A percentile compares a stretch with the other conserved stretches of the same genome.
phyloP scores from a whole-genome alignment of 1,139 yeast genomes.

The Debaryomycetaceae sp. region DNA sequence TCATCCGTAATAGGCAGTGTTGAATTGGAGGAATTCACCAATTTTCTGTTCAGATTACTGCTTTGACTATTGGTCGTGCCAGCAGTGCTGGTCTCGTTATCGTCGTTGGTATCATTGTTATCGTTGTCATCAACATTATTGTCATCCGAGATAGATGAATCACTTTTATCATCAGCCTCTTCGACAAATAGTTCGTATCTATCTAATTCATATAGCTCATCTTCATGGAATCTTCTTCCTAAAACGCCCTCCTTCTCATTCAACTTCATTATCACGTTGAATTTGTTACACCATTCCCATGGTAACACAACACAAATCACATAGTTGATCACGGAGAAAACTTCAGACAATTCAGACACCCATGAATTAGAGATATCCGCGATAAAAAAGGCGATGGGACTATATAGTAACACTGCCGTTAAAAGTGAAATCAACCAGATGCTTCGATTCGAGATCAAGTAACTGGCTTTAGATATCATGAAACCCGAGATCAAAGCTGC shows the following conservation, averaged over 20 bases:
- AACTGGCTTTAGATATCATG: constrained; percentile 51
- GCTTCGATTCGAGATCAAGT: constrained; percentile 48
- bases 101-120: constrained; percentile 1
- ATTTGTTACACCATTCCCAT: constrained; percentile 86
- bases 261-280: constrained; percentile 56
- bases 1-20: background rate
- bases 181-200: constrained; percentile 41
- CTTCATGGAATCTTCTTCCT: constrained; percentile 77
- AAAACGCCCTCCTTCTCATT: constrained; percentile 74
- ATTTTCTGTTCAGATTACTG: background rate
- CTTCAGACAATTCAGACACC: constrained; percentile 68
- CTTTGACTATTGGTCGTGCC: background rate
- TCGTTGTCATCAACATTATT: constrained; percentile 8
- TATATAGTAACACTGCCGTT: constrained; percentile 55
- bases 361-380: constrained; percentile 74
- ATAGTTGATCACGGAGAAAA: constrained; percentile 68
- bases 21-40: background rate
- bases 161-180: constrained; percentile 21
- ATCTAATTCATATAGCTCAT: constrained; percentile 50
- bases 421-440: constrained; percentile 56
- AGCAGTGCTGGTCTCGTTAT: background rate
- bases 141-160: constrained; percentile 7
- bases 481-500: constrained; percentile 64
- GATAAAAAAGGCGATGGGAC: constrained; percentile 72
- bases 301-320: constrained; percentile 74